phyloP scores from a whole-genome alignment of 2,329 filamentous ascomycete genomes.

The Cryphonectria japonica region DNA sequence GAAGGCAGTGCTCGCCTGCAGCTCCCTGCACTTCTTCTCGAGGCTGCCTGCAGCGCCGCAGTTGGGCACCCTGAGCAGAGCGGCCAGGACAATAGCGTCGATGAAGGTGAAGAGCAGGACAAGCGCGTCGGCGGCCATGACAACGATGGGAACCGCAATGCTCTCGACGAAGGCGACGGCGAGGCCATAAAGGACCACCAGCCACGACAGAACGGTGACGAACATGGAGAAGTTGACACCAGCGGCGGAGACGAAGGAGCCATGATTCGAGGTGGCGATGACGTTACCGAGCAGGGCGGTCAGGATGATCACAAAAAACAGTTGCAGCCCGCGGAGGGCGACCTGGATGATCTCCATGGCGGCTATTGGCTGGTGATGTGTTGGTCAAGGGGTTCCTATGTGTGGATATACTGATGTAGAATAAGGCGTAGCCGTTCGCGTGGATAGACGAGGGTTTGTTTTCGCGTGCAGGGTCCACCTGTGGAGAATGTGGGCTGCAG shows the following conservation, averaged over 20 bases:
- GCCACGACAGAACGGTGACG: conserved; percentile 66
- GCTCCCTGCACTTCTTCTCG: conserved; percentile 71
- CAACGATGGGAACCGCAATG: conserved; percentile 55
- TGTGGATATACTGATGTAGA: neutral
- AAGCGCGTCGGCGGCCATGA: conserved; percentile 60
- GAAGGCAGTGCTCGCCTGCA: conserved; percentile 75
- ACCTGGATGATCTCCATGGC: conserved; percentile 48
- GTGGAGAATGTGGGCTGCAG: neutral
- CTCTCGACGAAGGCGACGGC: conserved; percentile 57
- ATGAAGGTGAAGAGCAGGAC: conserved; percentile 73
- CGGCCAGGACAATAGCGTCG: conserved; percentile 70
- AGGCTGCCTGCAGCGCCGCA: conserved; percentile 61
- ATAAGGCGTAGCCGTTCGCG: conserved; percentile 8
- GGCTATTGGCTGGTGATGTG: conserved; percentile 21
- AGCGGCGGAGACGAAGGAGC: conserved; percentile 45
- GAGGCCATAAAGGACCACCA: conserved; percentile 67
- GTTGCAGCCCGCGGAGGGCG: conserved; percentile 52
- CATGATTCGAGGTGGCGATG: conserved; percentile 54
- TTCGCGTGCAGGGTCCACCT: conserved; percentile 14
- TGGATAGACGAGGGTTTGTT: neutral
- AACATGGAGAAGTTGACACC: conserved; percentile 71
- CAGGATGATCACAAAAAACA: conserved; percentile 56
- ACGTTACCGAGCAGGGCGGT: conserved; percentile 63
- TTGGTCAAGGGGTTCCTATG: conserved; percentile 5
- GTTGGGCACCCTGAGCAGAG: conserved; percentile 69